Base-by-base conservation (phyloP, 441 rosid species). In the Populus hybrid region DNA sequence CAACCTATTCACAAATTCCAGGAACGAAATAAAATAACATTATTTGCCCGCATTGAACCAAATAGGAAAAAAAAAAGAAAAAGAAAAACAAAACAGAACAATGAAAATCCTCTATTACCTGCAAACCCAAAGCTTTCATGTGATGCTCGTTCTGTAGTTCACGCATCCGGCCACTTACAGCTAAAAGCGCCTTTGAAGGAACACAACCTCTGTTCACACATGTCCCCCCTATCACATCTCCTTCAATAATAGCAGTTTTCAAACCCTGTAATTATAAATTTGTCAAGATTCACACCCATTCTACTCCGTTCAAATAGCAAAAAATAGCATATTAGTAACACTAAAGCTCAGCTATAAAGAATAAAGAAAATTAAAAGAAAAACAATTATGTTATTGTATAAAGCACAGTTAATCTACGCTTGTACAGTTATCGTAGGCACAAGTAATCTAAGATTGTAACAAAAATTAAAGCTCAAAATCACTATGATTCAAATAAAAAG, bases 121-220 rank as follows among this genome's bases (percentile, higher is more conserved):
- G 98, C 76, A 96, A 86, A 76, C 99, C 99, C 69, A 96, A 82
- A 67, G 99, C 85, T 88, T 96, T 96, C 94, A 96, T 70, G 84
- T 96, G 97, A 85, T 96, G 98, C 75, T 94, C 98, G 36, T 70
- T 92, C 80, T 94, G 98, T 74, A 94, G 96, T 69, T 95, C 98
- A 0, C 98, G 95, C 97, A 95, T 90, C 54, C 95, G 80, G 77
- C 99, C 99, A 76, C 99, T 94, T 42, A 94, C 99, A 70, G 99
- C 99, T 75, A 95, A 83, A 73, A 95, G 98, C 72, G 99, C 99
- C 84, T 95, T 95, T 2, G 99, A 95, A 88, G 99, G 99, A 70
- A 95, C 98, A 84, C 99, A 94, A 0, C 99, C 99, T 89, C 99
- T 88, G 84, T 95, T 95, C 59, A 95, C 99, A 76, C 99, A 95